Evolutionary conservation across 768 basidiomycete genomes (phyloP), one percentile per base, ranked within the genome.

Genomic region (Naematelia aurantialba): DNA sequence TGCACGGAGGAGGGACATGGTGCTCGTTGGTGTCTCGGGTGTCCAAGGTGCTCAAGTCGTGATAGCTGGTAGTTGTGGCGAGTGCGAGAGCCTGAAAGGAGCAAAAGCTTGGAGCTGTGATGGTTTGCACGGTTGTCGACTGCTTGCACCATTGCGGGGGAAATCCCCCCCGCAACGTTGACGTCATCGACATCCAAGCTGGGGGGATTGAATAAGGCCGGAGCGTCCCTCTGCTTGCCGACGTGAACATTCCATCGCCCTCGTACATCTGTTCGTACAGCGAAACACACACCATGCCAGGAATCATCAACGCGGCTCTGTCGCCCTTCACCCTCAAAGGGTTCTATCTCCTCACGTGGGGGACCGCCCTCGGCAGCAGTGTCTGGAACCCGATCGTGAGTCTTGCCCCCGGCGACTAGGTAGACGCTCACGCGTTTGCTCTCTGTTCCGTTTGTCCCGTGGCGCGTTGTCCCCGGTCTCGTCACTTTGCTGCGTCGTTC

Each of bases 301-400:
- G 63, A 30, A 34, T 59, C 22, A 52, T 67, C 54, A 52, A 66
- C 24, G 62, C 64, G 30, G 69, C 66, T n/a, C 58, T 73, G 4
- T 67, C 69, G 53, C 72, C 72, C 17, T 73, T 73, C 67, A 67
- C 67, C 11, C 25, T 70, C 22, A 70, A 70, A 51, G 72, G 72
- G 5, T 73, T 73, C 53, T 73, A 73, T 60, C 72, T 73, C 55
- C 51, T 73, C 5, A 69, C 72, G 4, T 73, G 72, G 72, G 72
- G 69, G 47, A 69, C 72, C 5, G 61, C 69, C n/a, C 50, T 73
- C 17, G 72, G 72, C 19, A 46, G 62, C 17, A 73, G 69, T 56
- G 72, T 73, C 19, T 69, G 66, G 65, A 66, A 70, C 57, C 65
- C 64, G 22, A 19, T 70, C 21, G 71, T 73, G 59, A 60, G 71